Evolutionary conservation across 169 alveolate genomes (phyloP), one percentile per base, ranked within the genome.

Genomic region (Plasmodium malariae): DNA sequence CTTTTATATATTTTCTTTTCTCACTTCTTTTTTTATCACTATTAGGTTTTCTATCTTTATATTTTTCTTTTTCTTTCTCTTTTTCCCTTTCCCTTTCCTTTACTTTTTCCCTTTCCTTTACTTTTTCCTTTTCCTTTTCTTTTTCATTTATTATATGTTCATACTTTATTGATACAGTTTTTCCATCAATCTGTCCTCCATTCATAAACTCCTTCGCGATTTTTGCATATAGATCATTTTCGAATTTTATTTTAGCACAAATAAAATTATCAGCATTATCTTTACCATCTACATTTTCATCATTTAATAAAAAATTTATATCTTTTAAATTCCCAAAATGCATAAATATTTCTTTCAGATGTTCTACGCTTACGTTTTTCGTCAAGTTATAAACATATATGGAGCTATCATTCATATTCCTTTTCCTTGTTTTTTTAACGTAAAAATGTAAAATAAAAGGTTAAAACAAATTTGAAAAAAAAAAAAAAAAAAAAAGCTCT

Each of bases 161-260:
- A 76, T 76, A 63, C 62, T 76, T 76, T 40, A 76, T 24, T 37
- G 89, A 76, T 24, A 76, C 54, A 5, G 71, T 76, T 62, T 76
- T 76, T 14, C 89, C 89, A 62, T 76, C 89, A 12, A 76, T 76
- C 36, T 76, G 89, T 0, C 89, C 89, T 9, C 89, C 89, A 7
- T 76, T 49, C 89, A 76, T 76, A 63, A 40, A 62, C 24, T 76
- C 89, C 37, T 24, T 76, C 45, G 89, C 89, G 19, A 34, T 36
- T 36, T 34, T 62, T 24, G 89, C 89, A 19, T 76, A 74, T 32
- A 28, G 28, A n/a, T 30, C 65, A 21, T 76, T 76, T 60, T 76
- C 89, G 43, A 62, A 76, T 40, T 76, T 63, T 26, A 76, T 45
- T 45, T 45, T 62, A 11, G 76, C 89, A 69, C 76, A 45, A 24